Conservation (phyloP, 306 rosid species). For the Trifolium pratense region DNA sequence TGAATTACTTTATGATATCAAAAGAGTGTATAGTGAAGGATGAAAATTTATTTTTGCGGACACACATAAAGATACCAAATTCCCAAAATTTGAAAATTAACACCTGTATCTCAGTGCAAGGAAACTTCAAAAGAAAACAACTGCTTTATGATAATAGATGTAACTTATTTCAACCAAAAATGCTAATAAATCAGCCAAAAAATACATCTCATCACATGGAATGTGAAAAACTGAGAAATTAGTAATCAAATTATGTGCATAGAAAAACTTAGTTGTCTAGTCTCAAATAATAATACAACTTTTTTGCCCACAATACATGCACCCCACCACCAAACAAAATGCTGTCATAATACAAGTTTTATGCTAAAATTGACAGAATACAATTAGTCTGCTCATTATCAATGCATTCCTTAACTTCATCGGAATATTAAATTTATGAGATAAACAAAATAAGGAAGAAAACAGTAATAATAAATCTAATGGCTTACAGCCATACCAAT, state of each 20-base stretch:
- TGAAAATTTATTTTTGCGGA: neutral
- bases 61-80: constrained; percentile 6
- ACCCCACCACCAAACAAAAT: constrained; percentile 1
- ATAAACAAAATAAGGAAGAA: constrained; percentile 26
- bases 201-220: constrained; percentile 25
- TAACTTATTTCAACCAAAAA: constrained; percentile 32
- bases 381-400: constrained; percentile 20
- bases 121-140: constrained; percentile 29
- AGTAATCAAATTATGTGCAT: constrained; percentile 18
- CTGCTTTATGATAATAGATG: constrained; percentile 17
- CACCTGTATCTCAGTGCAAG: too few species aligned
- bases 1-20: constrained; percentile 10
- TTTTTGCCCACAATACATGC: neutral
- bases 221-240: neutral
- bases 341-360: constrained; percentile 12
- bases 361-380: constrained; percentile 29
- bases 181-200: constrained; percentile 28
- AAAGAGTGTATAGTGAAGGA: constrained; percentile 28
- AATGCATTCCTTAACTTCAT: constrained; percentile 30
- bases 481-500: constrained; percentile 64
- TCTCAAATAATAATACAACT: neutral
- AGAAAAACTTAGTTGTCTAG: constrained; percentile 13
- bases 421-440: constrained; percentile 32
- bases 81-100: constrained; percentile 24
- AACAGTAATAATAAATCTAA: constrained; percentile 24